Conservation (phyloP, 768 basidiomycete species). For the Coprinopsis cinerea region DNA sequence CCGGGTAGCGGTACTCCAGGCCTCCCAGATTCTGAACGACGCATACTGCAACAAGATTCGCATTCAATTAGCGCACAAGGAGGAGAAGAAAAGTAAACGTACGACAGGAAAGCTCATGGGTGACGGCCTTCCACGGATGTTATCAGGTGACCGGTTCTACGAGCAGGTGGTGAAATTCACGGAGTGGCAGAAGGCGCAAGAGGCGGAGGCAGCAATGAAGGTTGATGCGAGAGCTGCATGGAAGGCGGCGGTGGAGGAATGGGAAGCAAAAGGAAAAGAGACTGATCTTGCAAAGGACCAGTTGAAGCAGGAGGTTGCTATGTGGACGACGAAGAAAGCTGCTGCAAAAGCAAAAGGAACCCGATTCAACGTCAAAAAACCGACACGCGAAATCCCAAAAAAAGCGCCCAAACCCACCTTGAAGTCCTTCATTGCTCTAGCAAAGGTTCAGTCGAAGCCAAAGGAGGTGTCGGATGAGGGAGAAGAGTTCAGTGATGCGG, state of each 20-base stretch:
- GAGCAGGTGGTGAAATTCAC: constrained; percentile 3
- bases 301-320: neutral
- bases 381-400: neutral
- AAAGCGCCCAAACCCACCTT: neutral
- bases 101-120: constrained; percentile 1
- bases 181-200: constrained; percentile 2
- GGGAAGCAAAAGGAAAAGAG: neutral
- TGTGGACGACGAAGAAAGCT: neutral
- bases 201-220: neutral
- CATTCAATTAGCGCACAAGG: constrained; percentile 7
- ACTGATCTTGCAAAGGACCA: neutral
- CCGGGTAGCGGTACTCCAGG: constrained; percentile 8
- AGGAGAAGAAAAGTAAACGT: constrained; percentile 4
- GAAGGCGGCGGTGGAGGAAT: neutral
- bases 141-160: constrained; percentile 10
- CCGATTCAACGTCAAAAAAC: neutral
- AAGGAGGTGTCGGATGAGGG: neutral
- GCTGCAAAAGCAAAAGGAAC: constrained; percentile 1
- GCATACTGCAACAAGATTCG: constrained; percentile 9
- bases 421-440: constrained; percentile 1
- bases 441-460: neutral
- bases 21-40: constrained; percentile 11
- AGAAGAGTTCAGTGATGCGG: constrained; percentile 1
- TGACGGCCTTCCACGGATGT: constrained; percentile 10
- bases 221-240: neutral